phyloP scores from a whole-genome alignment of 768 basidiomycete genomes.

The Lactarius evosmus region DNA sequence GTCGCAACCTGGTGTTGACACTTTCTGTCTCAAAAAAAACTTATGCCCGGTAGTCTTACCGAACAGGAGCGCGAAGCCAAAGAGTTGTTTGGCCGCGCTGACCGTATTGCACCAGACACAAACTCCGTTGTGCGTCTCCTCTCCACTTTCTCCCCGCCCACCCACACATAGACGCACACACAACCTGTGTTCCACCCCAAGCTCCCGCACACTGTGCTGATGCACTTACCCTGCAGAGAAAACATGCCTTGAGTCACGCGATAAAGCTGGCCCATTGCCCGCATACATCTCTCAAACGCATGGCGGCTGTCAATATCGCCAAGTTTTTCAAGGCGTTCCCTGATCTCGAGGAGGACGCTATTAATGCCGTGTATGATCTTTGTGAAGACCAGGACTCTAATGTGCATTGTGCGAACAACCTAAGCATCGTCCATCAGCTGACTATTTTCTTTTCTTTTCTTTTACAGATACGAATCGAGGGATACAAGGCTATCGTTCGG shows the following conservation, averaged over 20 bases:
- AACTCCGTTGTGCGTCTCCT: slow-evolving; percentile 39
- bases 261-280: slow-evolving; percentile 52
- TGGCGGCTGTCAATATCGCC: slow-evolving; percentile 56
- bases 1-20: neutral
- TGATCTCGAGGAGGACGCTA: slow-evolving; percentile 69
- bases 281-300: slow-evolving; percentile 47
- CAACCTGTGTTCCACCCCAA: too few species aligned
- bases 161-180: slow-evolving; percentile 1
- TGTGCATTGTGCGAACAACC: slow-evolving; percentile 36
- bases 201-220: too few species aligned
- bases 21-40: neutral
- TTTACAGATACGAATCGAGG: slow-evolving; percentile 61
- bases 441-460: neutral
- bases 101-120: slow-evolving; percentile 39
- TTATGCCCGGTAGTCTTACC: slow-evolving; percentile 21
- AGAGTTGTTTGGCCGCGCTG: slow-evolving; percentile 46
- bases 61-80: slow-evolving; percentile 41
- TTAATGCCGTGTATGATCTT: slow-evolving; percentile 75
- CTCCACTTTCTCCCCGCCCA: neutral
- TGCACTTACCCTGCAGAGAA: slow-evolving; percentile 42
- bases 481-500: slow-evolving; percentile 58
- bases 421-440: neutral
- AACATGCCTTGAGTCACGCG: slow-evolving; percentile 49
- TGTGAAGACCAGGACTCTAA: slow-evolving; percentile 63
- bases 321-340: slow-evolving; percentile 63